Evolutionary conservation across 768 basidiomycete genomes (phyloP).

Genomic region (Atractiella rhizophila): DNA sequence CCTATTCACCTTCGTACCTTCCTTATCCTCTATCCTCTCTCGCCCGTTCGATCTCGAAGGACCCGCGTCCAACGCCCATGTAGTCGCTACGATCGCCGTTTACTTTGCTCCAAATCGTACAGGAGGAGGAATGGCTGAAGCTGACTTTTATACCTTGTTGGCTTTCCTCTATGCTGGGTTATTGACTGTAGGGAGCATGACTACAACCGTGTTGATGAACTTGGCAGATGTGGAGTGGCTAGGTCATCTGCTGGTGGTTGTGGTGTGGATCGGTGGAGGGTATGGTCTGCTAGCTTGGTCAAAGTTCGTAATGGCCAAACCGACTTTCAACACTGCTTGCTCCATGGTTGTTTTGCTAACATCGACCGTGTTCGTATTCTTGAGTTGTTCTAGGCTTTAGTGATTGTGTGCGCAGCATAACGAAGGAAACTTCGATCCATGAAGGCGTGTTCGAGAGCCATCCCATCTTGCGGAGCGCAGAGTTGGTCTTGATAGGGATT

Average conservation of each 20-base stretch:
- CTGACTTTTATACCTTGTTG: conserved; percentile 10
- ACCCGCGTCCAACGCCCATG: conserved; percentile 9
- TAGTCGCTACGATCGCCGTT: conserved; percentile 31
- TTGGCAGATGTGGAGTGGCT: conserved; percentile 40
- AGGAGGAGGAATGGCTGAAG: conserved; percentile 67
- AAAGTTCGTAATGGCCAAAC: conserved; percentile 73
- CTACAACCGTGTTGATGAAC: conserved; percentile 1
- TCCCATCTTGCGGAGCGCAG: conserved; percentile 12
- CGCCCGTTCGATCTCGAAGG: conserved; percentile 16
- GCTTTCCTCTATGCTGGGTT: conserved; percentile 14
- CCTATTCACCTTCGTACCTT: conserved; percentile 69
- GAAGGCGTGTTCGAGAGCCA: conserved; percentile 10
- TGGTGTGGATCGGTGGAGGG: conserved; percentile 52
- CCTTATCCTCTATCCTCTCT: conserved; percentile 42
- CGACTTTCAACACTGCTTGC: conserved; percentile 30
- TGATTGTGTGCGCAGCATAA: conserved; percentile 5
- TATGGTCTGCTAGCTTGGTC: conserved; percentile 67
- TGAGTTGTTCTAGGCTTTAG: not conserved
- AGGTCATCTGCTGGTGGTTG: conserved; percentile 44
- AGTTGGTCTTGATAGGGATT: conserved; percentile 49
- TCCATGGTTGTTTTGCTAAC: conserved; percentile 24
- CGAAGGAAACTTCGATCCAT: conserved; percentile 15
- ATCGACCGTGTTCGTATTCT: conserved; percentile 3
- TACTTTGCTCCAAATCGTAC: conserved; percentile 91
- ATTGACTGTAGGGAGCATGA: conserved; percentile 18